Percentiles rank a stretch among this genome's conserved stretches.
Conservation (phyloP, 1,284 basidiomycete species). For the Rhodotorula glutinis region DNA sequence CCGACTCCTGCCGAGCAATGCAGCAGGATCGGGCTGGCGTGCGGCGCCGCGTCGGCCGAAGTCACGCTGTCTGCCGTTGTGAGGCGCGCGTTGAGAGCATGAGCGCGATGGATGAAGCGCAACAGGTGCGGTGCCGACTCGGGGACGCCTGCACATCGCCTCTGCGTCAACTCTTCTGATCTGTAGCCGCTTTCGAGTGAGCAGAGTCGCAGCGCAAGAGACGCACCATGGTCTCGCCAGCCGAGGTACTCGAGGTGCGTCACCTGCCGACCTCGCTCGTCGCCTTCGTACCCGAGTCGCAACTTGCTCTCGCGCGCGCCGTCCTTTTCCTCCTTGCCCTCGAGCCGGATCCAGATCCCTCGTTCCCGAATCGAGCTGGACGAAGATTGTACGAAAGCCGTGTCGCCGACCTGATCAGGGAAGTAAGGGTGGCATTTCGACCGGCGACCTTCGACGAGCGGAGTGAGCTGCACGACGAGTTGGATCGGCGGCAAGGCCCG, state of each 20-base stretch:
- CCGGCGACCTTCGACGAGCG: constrained; percentile 61
- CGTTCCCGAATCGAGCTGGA: constrained; percentile 49
- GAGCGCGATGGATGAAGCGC: constrained; percentile 27
- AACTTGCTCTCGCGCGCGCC: constrained; percentile 25
- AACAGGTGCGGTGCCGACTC: constrained; percentile 21
- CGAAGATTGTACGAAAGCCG: constrained; percentile 56
- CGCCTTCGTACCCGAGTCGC: constrained; percentile 21
- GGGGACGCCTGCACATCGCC: constrained; percentile 32
- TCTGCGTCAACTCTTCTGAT: no score
- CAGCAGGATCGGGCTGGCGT: constrained; percentile 62
- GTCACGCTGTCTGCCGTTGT: background rate
- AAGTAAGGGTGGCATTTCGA: constrained; percentile 74
- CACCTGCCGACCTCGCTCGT: constrained; percentile 18
- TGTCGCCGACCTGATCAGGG: constrained; percentile 59
- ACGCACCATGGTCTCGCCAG: constrained; percentile 33
- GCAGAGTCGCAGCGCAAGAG: no score
- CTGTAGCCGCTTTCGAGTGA: no score
- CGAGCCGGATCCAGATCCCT: constrained; percentile 35
- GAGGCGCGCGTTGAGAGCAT: constrained; percentile 14
- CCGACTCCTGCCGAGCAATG: constrained; percentile 61
- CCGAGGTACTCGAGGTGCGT: constrained; percentile 43
- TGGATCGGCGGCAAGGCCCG: constrained; percentile 12
- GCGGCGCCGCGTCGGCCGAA: background rate
- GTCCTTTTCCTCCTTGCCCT: constrained; percentile 56
- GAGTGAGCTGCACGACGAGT: constrained; percentile 70